Percentiles rank a stretch among this genome's conserved stretches.
Conservation (phyloP, 2,329 filamentous ascomycete genomes). For the Macrophomina tecta region DNA sequence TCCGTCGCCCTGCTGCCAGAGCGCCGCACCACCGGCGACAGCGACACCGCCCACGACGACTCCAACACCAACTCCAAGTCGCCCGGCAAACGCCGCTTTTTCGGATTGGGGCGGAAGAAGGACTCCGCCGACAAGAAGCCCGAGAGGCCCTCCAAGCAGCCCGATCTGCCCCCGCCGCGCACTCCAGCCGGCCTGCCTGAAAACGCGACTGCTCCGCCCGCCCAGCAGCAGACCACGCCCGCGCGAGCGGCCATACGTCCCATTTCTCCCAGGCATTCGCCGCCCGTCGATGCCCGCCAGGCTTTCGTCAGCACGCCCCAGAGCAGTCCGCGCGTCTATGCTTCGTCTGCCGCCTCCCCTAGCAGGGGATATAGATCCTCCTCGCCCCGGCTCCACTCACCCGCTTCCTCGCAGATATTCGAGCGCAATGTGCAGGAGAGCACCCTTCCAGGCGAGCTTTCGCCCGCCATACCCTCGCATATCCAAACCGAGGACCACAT, state of each 20-base stretch:
- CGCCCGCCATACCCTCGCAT: slow-evolving; percentile 87
- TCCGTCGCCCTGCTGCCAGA: slow-evolving; percentile 34
- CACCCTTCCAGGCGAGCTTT: slow-evolving; percentile 68
- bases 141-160: slow-evolving; percentile 9
- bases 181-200: slow-evolving; percentile 19
- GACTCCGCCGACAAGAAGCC: slow-evolving; percentile 34
- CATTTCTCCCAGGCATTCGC: slow-evolving; percentile 33
- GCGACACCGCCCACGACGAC: slow-evolving; percentile 33
- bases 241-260: slow-evolving; percentile 17
- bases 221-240: slow-evolving; percentile 15
- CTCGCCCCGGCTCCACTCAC: slow-evolving; percentile 78
- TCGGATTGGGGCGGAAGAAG: slow-evolving; percentile 46
- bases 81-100: slow-evolving; percentile 44
- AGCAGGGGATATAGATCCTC: slow-evolving; percentile 67
- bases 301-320: slow-evolving; percentile 38
- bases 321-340: slow-evolving; percentile 44
- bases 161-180: slow-evolving; percentile 2
- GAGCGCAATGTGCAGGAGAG: slow-evolving; percentile 92
- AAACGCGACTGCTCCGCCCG: slow-evolving; percentile 10
- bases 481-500: slow-evolving; percentile 96
- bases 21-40: slow-evolving; percentile 27
- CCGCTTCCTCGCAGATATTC: slow-evolving; percentile 80
- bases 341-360: slow-evolving; percentile 61
- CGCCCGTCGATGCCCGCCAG: slow-evolving; percentile 38
- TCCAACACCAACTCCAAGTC: slow-evolving; percentile 7